phyloP scores from a whole-genome alignment of 202 grass and related monocot species.

The Musa balbisiana region DNA sequence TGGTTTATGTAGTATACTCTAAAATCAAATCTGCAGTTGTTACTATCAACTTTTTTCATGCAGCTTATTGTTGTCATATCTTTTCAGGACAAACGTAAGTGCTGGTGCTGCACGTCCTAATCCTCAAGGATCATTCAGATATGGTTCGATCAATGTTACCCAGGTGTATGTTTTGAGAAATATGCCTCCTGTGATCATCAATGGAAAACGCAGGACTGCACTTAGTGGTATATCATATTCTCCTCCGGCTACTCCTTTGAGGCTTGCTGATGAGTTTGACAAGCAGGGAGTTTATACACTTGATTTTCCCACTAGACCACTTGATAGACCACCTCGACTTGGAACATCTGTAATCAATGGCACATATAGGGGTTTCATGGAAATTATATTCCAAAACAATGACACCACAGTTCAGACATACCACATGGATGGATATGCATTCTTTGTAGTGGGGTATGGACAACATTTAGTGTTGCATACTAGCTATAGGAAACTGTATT shows the following conservation, averaged over 20 bases:
- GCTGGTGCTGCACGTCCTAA: slow-evolving; percentile 83
- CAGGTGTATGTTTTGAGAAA: slow-evolving; percentile 70
- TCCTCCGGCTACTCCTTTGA: slow-evolving; percentile 72
- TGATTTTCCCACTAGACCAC: slow-evolving; percentile 67
- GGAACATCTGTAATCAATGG: slow-evolving; percentile 56
- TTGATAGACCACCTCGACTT: slow-evolving; percentile 34
- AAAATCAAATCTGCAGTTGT: not conserved
- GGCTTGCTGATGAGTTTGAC: slow-evolving; percentile 68
- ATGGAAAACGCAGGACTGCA: slow-evolving; percentile 49
- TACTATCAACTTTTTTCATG: slow-evolving; percentile 2
- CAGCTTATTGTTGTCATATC: not conserved
- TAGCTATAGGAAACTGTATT: not conserved
- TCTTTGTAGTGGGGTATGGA: slow-evolving; percentile 86
- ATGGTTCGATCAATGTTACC: slow-evolving; percentile 71
- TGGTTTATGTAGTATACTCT: too few species aligned
- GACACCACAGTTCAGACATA: slow-evolving; percentile 75
- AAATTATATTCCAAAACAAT: slow-evolving; percentile 90
- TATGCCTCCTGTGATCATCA: slow-evolving; percentile 34
- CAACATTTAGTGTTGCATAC: not conserved
- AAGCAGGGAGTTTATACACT: slow-evolving; percentile 53
- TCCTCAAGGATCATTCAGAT: slow-evolving; percentile 86
- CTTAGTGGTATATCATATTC: slow-evolving; percentile 70
- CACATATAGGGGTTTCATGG: slow-evolving; percentile 87
- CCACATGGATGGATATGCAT: slow-evolving; percentile 90
- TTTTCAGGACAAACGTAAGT: slow-evolving; percentile 68